Evolutionary conservation across 2,329 filamentous ascomycete species (phyloP).

Genomic region (Drechmeria coniospora): DNA sequence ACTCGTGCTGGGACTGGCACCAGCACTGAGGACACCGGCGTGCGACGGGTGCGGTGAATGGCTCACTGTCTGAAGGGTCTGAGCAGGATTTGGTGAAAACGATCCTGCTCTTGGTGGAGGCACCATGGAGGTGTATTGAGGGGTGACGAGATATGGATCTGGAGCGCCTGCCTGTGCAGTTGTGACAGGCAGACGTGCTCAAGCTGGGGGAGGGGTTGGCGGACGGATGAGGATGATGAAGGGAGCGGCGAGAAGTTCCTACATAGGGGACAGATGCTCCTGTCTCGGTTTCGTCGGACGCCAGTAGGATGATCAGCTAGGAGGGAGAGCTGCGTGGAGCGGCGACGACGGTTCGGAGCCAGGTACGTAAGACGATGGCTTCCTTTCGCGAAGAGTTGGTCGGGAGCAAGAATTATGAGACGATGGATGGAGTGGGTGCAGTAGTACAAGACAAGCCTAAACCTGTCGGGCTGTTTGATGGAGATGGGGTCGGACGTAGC

Average conservation of each 20-base stretch:
- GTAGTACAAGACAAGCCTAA: too few relatives aligned
- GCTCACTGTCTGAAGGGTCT: constrained; percentile 39
- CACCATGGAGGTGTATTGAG: constrained; percentile 36
- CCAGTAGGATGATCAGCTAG: not conserved
- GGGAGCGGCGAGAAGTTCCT: constrained; percentile 13
- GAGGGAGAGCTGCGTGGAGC: not conserved
- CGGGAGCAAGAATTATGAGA: too few relatives aligned
- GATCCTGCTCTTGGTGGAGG: constrained; percentile 46
- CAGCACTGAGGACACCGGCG: constrained; percentile 40
- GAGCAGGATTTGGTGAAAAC: constrained; percentile 46
- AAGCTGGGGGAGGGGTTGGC: constrained; percentile 8
- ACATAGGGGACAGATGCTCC: constrained; percentile 15
- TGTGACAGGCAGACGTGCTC: constrained; percentile 19
- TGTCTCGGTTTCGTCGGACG: constrained; percentile 1
- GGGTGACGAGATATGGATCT: constrained; percentile 14
- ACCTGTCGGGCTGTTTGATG: constrained; percentile 4
- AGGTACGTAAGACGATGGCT: too few relatives aligned
- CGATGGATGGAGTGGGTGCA: too few relatives aligned
- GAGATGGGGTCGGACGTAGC: constrained; percentile 1
- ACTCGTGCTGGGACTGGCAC: constrained; percentile 44
- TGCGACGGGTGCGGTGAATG: constrained; percentile 44
- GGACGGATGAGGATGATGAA: constrained; percentile 10
- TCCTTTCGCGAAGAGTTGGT: too few relatives aligned
- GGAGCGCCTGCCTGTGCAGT: constrained; percentile 21
- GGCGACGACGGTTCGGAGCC: not conserved